These are phyloP conservation scores for Ascomycota sp. DNA, from an alignment of 2,329 filamentous ascomycete species.

Conservation along the genomic window DNA sequence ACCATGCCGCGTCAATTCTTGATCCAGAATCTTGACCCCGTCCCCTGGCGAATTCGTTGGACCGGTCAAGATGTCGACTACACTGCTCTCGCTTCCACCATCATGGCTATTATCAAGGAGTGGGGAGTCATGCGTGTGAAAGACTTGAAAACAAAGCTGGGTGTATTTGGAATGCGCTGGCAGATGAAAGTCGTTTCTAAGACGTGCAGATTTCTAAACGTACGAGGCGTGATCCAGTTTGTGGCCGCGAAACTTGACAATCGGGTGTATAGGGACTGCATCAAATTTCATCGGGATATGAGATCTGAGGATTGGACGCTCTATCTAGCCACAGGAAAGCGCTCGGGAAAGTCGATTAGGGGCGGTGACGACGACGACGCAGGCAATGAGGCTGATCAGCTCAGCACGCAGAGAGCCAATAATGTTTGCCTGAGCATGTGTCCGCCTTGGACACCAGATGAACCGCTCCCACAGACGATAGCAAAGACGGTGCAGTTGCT, in stretches of 20 bases:
- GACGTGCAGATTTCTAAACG: conserved; percentile 33
- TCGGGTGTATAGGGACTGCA: conserved; percentile 36
- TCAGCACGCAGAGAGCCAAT: conserved; percentile 2
- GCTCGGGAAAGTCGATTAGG: conserved; percentile 9
- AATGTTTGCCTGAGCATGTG: conserved; percentile 4
- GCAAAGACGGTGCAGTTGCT: conserved; percentile 9
- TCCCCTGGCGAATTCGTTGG: conserved; percentile 33
- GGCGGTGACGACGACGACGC: conserved; percentile 7
- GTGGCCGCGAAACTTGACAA: conserved; percentile 31
- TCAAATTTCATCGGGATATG: conserved; percentile 34
- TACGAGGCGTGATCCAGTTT: conserved; percentile 31
- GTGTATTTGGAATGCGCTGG: conserved; percentile 29
- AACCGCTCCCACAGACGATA: conserved; percentile 12
- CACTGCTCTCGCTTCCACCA: conserved; percentile 30
- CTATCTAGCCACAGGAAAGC: conserved; percentile 27
- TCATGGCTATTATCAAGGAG: conserved; percentile 32
- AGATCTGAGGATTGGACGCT: conserved; percentile 32
- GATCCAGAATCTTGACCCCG: conserved; percentile 25
- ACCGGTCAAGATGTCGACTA: conserved; percentile 36
- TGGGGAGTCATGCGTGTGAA: conserved; percentile 35
- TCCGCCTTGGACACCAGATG: conserved; percentile 13
- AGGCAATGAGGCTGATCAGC: conserved; percentile 5
- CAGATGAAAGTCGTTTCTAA: conserved; percentile 38
- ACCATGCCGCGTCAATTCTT: conserved; percentile 18
- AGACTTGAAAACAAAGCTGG: conserved; percentile 35